Conservation (phyloP, 805 yeast genomes). For the Starmerella sirachaensis region DNA sequence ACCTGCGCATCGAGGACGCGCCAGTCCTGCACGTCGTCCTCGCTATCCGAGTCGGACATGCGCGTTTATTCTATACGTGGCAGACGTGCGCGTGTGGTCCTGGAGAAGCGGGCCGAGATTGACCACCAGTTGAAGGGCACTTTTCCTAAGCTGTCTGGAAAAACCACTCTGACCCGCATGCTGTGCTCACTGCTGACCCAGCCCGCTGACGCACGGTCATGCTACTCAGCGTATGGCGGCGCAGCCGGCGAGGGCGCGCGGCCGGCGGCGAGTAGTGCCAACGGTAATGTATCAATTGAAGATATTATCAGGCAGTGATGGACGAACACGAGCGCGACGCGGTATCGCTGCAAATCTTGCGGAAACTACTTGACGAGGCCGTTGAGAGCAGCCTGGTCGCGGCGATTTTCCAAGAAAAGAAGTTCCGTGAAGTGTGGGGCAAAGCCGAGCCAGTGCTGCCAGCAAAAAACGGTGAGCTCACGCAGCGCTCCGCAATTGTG, state of each 20-base stretch:
- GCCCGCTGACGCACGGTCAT: no score
- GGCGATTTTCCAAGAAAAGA: slow-evolving; percentile 28
- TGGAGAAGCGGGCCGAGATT: no score
- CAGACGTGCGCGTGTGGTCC: no score
- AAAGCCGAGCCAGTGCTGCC: slow-evolving; percentile 17
- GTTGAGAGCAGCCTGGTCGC: slow-evolving; percentile 28
- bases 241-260: no score
- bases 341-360: slow-evolving; percentile 7
- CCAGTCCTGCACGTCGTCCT: slow-evolving; percentile 34
- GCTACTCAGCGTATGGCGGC: no score
- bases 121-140: no score
- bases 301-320: no score
- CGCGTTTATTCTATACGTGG: neutral
- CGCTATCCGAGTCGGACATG: slow-evolving; percentile 21
- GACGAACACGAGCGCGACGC: slow-evolving; percentile 3
- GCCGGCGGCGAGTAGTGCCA: no score
- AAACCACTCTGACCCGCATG: no score
- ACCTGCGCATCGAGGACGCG: slow-evolving; percentile 23
- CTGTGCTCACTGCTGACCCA: no score
- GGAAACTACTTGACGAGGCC: slow-evolving; percentile 24
- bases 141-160: no score
- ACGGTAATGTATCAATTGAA: no score
- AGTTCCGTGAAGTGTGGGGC: slow-evolving; percentile 28
- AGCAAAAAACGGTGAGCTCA: slow-evolving; percentile 19
- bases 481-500: slow-evolving; percentile 20